Evolutionary conservation across 192 early-diverging fungal genomes (phyloP).

Genomic region (Irineochytrium annulatum): DNA sequence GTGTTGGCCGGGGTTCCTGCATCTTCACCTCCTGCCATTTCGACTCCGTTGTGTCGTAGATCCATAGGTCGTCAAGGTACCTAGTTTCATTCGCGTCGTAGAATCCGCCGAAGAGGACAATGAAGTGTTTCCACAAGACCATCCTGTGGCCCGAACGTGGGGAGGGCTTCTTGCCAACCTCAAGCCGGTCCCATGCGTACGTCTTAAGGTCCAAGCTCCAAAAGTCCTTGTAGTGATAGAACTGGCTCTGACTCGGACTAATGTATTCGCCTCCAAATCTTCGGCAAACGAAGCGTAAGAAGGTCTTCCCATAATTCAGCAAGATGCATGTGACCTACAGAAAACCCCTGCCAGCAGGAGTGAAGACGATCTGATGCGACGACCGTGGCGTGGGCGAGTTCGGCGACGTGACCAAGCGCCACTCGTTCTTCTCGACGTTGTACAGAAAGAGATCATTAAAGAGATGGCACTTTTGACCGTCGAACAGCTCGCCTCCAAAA

Average conservation of each 20-base stretch:
- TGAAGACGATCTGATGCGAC: slow-evolving; percentile 63
- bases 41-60: slow-evolving; percentile 62
- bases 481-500: slow-evolving; percentile 67
- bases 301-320: no score
- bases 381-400: slow-evolving; percentile 65
- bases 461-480: slow-evolving; percentile 54
- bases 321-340: no score
- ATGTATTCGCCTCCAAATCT: slow-evolving; percentile 66
- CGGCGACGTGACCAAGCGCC: slow-evolving; percentile 59
- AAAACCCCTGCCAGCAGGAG: slow-evolving; percentile 56
- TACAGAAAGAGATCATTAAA: slow-evolving; percentile 70
- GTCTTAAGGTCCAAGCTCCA: slow-evolving; percentile 69
- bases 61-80: slow-evolving; percentile 63
- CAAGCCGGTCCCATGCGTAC: slow-evolving; percentile 65
- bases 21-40: slow-evolving; percentile 48
- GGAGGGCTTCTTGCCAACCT: slow-evolving; percentile 39
- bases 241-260: slow-evolving; percentile 58
- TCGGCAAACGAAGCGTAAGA: no score
- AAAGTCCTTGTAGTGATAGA: slow-evolving; percentile 70
- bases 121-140: slow-evolving; percentile 58
- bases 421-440: slow-evolving; percentile 69
- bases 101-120: slow-evolving; percentile 67
- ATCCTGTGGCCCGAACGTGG: slow-evolving; percentile 64
- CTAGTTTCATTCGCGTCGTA: slow-evolving; percentile 41
- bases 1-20: slow-evolving; percentile 35